These are phyloP conservation scores for Periglandula ipomoeae DNA, from an alignment of 2,329 filamentous ascomycete species.

Conservation along the genomic window DNA sequence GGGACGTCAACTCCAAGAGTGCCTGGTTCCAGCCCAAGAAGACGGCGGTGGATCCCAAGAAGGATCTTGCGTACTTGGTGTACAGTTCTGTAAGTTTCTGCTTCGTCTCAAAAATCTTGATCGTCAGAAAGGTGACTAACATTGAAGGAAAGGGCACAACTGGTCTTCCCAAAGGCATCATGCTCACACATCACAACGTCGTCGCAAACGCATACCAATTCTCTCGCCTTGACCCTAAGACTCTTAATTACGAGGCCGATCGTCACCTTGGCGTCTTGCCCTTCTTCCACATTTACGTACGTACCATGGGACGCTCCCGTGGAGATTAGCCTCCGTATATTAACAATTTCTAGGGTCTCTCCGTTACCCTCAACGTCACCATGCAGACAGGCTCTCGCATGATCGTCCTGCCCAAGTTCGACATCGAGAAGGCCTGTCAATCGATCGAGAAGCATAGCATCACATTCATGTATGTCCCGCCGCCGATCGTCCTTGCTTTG, in stretches of 20 bases:
- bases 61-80: slow-evolving; percentile 74
- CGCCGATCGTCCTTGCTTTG: slow-evolving; percentile 72
- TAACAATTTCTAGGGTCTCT: slow-evolving; percentile 19
- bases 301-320: slow-evolving; percentile 15
- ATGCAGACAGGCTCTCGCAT: slow-evolving; percentile 57
- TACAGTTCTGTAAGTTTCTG: slow-evolving; percentile 57
- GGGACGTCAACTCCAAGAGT: slow-evolving; percentile 54
- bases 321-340: neutral
- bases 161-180: slow-evolving; percentile 83
- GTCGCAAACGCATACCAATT: slow-evolving; percentile 61
- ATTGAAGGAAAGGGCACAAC: slow-evolving; percentile 72
- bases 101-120: neutral
- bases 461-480: slow-evolving; percentile 74
- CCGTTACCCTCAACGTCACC: slow-evolving; percentile 20
- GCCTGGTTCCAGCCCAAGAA: slow-evolving; percentile 43
- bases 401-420: slow-evolving; percentile 66
- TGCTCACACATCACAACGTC: slow-evolving; percentile 76
- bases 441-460: slow-evolving; percentile 67
- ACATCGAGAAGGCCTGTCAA: slow-evolving; percentile 68
- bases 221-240: slow-evolving; percentile 40
- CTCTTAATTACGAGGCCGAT: slow-evolving; percentile 55
- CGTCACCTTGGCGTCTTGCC: slow-evolving; percentile 71
- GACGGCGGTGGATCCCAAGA: slow-evolving; percentile 54
- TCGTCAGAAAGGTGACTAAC: too few species aligned
- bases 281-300: slow-evolving; percentile 85